Evolutionary conservation across 2,329 filamentous ascomycete genomes (phyloP), one percentile per base, ranked within the genome.

Genomic region (Diaporthe eres): DNA sequence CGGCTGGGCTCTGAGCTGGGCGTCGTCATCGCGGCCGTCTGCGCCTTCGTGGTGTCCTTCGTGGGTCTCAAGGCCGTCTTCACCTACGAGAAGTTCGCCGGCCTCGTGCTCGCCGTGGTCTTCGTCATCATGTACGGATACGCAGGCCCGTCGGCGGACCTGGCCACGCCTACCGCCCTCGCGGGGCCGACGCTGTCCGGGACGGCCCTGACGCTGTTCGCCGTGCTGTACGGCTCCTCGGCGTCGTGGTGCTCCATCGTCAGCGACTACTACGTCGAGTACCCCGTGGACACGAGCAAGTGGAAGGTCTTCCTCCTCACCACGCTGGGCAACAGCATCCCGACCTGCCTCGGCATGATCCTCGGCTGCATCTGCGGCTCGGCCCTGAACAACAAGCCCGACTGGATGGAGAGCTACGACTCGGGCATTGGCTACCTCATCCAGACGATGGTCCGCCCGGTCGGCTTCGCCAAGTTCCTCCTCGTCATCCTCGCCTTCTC

Each of bases 111-210:
- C 77, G 85, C 88, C 72, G 81, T 85, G 71, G 85, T 89, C 71
- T 88, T 89, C 79, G 79, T 88, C 77, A 84, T 89, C 79, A 85
- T 89, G 78, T 87, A 87, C 74, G 86, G 85, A 60, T 85, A 88
- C 80, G 84, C 84, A 4, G 87, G 84, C 31, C 78, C 79, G 39
- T 84, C 84, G 53, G 86, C 85, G 8, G 84, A 88, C 78, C 81
- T 84, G 74, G 79, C 79, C 22, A 82, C 83, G 8, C 82, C 82
- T 4, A 81, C 85, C 12, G 51, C 78, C 7, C 79, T 84, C 2
- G 79, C 81, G 0, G 87, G 86, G 17, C 68, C 82, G 7, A 82
- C 82, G 3, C 82, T 85, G 12, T 83, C 83, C 28, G 87, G 85
- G 31, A 82, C 80, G 3, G 81, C 85, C 9, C 83, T 89, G 68